Base-by-base conservation (phyloP, 495 filamentous ascomycete species). In the Aspergillus panamensis region DNA sequence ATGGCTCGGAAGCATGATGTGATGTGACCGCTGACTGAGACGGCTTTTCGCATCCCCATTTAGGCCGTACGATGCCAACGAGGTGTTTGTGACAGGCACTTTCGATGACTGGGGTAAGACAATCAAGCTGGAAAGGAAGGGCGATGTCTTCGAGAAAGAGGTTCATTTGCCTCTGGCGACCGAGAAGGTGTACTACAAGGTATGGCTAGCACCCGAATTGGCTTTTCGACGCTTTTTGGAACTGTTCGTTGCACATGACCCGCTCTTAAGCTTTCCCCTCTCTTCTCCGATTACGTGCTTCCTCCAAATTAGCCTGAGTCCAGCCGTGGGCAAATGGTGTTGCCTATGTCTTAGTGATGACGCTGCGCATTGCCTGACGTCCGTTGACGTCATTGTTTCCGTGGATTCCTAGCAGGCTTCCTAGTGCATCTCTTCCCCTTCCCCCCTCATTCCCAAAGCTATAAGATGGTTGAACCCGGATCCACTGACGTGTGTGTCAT, bases 21-120 rank as follows among this genome's bases (percentile, higher is more conserved):
- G 48, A 63, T 63, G 64, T 44, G 59, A 57, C 57, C 61, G 66
- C 72, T 75, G 65, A 73, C 71, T 58, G 58, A 60, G 53, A 21
- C 63, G 61, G 63, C 61, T 66, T 51, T 62, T 64, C 49, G 61
- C 64, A 59, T 67, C 25, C 54, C 49, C 42, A 58, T 63, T 37
- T 59, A 92, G 90, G 90, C 82, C 84, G 61, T 84, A 91, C 67
- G 66, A 79, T 60, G 91, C 89, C 59, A 80, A 81, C 59, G 91
- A 96, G 69, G 94, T 98, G 62, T 92, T 87, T 70, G 94, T 98
- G 57, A 96, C 92, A 7, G 94, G 94, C 66, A 93, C 89, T 48
- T 98, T 97, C 69, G 93, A 98, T 72, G 82, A 91, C 75, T 98
- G 94, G 94, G 78, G 82, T 45, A 89, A 91, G 78, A 90, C 82